These are phyloP conservation scores for Saccharum spontaneum DNA, from an alignment of 176 grass and related monocot genomes.

Conservation along the genomic window DNA sequence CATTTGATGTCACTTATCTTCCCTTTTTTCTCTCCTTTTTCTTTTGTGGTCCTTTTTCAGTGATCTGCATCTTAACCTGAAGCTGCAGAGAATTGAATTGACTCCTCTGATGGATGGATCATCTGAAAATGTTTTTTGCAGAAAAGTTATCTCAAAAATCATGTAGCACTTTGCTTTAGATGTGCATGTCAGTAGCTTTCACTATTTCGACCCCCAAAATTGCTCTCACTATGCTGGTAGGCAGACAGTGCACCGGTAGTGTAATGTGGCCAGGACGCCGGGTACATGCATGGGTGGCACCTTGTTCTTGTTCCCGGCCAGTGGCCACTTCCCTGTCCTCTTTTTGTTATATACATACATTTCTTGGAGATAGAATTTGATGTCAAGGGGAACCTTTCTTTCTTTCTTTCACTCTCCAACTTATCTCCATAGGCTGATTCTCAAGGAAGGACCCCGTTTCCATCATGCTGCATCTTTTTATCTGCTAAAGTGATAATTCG, in stretches of 20 bases:
- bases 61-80: constrained; percentile 6
- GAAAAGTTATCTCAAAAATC: constrained; percentile 12
- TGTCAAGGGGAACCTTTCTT: constrained; percentile 30
- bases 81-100: constrained; percentile 11
- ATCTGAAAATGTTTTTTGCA: not conserved
- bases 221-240: not conserved
- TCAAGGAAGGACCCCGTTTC: not conserved
- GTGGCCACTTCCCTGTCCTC: not conserved
- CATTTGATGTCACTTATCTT: constrained; percentile 34
- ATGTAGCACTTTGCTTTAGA: not conserved
- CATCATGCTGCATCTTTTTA: constrained; percentile 37
- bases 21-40: not conserved
- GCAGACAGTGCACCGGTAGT: not conserved
- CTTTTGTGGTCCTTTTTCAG: constrained; percentile 28
- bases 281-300: constrained; percentile 39
- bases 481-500: constrained; percentile 30
- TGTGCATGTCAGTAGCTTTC: constrained; percentile 10
- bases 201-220: not conserved
- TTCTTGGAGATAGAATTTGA: not conserved
- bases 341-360: not conserved
- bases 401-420: constrained; percentile 27
- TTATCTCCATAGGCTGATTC: constrained; percentile 29
- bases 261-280: constrained; percentile 20
- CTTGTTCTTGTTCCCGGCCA: constrained; percentile 32
- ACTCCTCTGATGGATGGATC: constrained; percentile 26